phyloP scores from a whole-genome alignment of 345 rosid species.

The Corymbia maculata region DNA sequence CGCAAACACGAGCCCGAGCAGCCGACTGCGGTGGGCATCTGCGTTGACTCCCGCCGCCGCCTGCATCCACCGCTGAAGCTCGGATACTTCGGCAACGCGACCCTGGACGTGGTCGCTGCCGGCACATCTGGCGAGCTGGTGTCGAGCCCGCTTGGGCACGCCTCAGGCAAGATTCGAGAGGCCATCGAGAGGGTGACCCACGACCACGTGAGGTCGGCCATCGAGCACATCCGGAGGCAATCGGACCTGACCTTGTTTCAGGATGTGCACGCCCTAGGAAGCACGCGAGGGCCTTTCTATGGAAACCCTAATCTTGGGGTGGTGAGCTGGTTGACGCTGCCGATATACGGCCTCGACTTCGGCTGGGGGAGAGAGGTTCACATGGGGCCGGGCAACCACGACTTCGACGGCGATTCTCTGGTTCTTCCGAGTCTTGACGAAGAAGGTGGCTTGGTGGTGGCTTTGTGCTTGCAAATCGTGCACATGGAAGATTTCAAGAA shows the following conservation, averaged over 20 bases:
- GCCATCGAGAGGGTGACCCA: conserved; percentile 30
- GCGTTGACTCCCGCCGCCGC: conserved; percentile 32
- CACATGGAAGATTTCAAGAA: conserved; percentile 23
- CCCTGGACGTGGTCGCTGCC: conserved; percentile 26
- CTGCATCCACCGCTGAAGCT: conserved; percentile 24
- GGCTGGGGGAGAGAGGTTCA: conserved; percentile 57
- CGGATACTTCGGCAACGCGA: conserved; percentile 33
- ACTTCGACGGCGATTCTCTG: conserved; percentile 38
- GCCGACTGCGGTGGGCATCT: conserved; percentile 34
- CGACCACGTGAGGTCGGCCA: conserved; percentile 24
- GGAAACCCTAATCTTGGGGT: conserved; percentile 62
- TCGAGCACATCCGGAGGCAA: conserved; percentile 31
- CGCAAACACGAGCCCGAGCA: conserved; percentile 23
- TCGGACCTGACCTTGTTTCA: conserved; percentile 31
- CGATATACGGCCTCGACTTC: conserved; percentile 43
- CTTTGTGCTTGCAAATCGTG: conserved; percentile 17
- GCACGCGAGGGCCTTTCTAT: conserved; percentile 34
- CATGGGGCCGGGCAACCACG: conserved; percentile 43
- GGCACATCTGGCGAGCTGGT: conserved; percentile 26
- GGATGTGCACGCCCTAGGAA: conserved; percentile 36
- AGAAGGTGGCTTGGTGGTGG: conserved; percentile 14
- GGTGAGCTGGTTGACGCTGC: conserved; percentile 54
- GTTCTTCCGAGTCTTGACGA: conserved; percentile 18
- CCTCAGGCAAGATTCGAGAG: conserved; percentile 24
- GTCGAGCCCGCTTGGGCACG: conserved; percentile 29